phyloP scores from a whole-genome alignment of 176 grass and related monocot species.

The Cenchrus americanus region DNA sequence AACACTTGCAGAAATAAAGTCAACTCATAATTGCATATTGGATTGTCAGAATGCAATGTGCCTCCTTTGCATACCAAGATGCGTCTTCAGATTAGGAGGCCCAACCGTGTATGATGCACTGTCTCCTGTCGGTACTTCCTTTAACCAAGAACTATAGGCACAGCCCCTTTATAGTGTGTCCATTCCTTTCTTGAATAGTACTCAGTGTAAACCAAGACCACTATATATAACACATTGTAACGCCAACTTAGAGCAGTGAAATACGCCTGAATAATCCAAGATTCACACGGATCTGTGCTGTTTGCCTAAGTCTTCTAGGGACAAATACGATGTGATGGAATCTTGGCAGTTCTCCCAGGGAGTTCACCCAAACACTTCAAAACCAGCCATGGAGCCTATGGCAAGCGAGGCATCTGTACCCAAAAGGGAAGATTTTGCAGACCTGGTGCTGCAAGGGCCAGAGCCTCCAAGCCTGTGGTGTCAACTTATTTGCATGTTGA shows the following conservation, averaged over 20 bases:
- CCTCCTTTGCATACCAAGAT: neutral
- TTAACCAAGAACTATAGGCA: neutral
- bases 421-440: conserved; percentile 36
- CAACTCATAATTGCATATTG: neutral
- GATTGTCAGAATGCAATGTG: neutral
- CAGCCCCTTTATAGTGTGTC: neutral
- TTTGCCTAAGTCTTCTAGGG: neutral
- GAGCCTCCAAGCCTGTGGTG: conserved; percentile 53
- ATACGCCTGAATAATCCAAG: conserved; percentile 14
- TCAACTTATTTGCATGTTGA: conserved; percentile 36
- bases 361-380: conserved; percentile 46
- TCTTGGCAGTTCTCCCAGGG: neutral
- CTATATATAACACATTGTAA: conserved; percentile 19
- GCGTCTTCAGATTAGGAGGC: conserved; percentile 13
- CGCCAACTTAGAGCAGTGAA: conserved; percentile 23
- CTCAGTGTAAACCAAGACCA: conserved; percentile 9
- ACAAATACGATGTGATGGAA: conserved; percentile 27
- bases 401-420: conserved; percentile 11
- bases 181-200: conserved; percentile 24
- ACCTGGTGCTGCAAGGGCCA: conserved; percentile 46
- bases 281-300: neutral
- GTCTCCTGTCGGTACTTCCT: neutral
- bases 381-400: conserved; percentile 39
- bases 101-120: neutral
- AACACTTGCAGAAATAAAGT: neutral